A percentile compares a stretch with the other conserved stretches of the same genome.
phyloP scores from a whole-genome alignment of 2,329 filamentous ascomycete species.

The Iodosphaeria phyllophila region DNA sequence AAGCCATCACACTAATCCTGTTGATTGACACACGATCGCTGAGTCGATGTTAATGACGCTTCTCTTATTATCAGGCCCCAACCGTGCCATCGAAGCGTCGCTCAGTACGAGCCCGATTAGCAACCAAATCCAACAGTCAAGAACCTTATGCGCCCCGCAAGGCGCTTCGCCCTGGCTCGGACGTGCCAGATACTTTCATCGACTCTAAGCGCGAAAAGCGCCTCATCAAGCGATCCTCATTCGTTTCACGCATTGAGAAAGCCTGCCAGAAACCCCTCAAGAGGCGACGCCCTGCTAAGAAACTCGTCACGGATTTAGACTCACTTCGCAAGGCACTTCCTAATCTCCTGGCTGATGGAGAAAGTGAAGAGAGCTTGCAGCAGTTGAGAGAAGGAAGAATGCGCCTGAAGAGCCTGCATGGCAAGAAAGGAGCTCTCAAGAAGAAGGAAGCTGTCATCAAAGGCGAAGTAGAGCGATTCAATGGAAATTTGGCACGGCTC shows the following conservation, averaged over 20 bases:
- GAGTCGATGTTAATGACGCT: too few relatives aligned
- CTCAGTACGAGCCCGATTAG: constrained; percentile 36
- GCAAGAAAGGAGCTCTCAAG: constrained; percentile 63
- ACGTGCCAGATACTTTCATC: constrained; percentile 36
- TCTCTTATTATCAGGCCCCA: constrained; percentile 21
- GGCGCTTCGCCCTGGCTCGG: constrained; percentile 30
- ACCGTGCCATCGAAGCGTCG: constrained; percentile 30
- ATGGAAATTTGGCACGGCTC: constrained; percentile 64
- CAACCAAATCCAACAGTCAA: constrained; percentile 23
- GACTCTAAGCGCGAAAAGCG: constrained; percentile 71
- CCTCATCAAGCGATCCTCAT: constrained; percentile 59
- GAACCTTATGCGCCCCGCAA: constrained; percentile 32
- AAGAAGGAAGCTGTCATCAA: constrained; percentile 63
- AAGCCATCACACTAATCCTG: too few relatives aligned
- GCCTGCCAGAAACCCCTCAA: constrained; percentile 33
- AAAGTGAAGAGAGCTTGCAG: constrained; percentile 22
- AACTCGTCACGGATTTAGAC: constrained; percentile 58
- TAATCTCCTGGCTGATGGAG: constrained; percentile 29
- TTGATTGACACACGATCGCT: too few relatives aligned
- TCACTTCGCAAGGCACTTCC: constrained; percentile 68
- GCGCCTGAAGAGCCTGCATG: constrained; percentile 55
- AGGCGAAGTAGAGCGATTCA: constrained; percentile 70
- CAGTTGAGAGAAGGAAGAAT: constrained; percentile 39
- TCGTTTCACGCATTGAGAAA: constrained; percentile 61
- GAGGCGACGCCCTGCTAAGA: constrained; percentile 52